These are phyloP conservation scores for Linum lewisii DNA, from an alignment of 345 rosid species.

Conservation along the genomic window DNA sequence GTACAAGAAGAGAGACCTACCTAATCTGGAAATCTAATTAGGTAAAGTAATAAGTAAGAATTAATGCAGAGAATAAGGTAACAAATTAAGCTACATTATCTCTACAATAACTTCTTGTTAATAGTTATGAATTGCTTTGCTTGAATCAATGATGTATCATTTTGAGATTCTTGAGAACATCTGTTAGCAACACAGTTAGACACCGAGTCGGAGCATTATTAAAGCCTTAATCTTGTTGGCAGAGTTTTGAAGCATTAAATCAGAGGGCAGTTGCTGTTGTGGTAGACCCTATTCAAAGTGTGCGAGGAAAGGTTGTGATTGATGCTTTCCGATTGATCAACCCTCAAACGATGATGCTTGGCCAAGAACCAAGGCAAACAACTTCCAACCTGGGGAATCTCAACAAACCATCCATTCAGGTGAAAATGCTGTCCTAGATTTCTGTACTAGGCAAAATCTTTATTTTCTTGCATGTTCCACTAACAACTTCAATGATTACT, in stretches of 20 bases:
- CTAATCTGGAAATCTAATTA: too few relatives aligned
- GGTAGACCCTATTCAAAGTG: slow-evolving; percentile 98
- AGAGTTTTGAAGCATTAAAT: slow-evolving; percentile 99
- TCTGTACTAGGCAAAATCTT: not conserved
- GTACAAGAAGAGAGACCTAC: too few relatives aligned
- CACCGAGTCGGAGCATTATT: not conserved
- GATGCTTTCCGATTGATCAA: slow-evolving; percentile 96
- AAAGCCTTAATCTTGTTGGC: slow-evolving; percentile 10
- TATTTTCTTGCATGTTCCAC: not conserved
- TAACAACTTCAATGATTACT: slow-evolving; percentile 12
- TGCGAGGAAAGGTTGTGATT: slow-evolving; percentile 95
- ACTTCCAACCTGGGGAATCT: slow-evolving; percentile 98
- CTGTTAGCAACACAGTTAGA: not conserved
- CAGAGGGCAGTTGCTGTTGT: slow-evolving; percentile 99
- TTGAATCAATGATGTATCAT: not conserved
- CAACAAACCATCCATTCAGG: slow-evolving; percentile 97
- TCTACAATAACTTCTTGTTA: not conserved
- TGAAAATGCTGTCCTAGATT: slow-evolving; percentile 11
- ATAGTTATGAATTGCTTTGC: not conserved
- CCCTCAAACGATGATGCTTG: slow-evolving; percentile 99
- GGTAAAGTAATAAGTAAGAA: too few relatives aligned
- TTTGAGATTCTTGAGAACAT: not conserved
- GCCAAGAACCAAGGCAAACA: slow-evolving; percentile 98
- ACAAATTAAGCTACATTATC: too few relatives aligned
- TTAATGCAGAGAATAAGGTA: too few relatives aligned